Conservation (phyloP, 202 grass and related monocot genomes). For the Zizania palustris region DNA sequence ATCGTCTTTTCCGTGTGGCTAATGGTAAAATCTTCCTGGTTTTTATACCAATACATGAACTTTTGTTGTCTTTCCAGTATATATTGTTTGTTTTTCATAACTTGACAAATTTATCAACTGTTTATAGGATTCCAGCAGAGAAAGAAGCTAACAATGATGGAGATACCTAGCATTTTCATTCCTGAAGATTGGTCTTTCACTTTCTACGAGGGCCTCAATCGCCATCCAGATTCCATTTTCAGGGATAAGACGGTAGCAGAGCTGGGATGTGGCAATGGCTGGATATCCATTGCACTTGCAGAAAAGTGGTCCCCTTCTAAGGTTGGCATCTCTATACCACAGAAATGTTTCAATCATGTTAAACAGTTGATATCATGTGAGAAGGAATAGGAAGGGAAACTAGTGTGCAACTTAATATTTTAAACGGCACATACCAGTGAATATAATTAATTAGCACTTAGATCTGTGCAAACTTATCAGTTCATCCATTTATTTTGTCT, state of each 20-base stretch:
- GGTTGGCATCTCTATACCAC: constrained; percentile 45
- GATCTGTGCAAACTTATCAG: not conserved
- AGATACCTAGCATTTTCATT: constrained; percentile 98
- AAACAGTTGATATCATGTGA: not conserved
- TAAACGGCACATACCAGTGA: not conserved
- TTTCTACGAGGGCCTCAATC: too few relatives aligned
- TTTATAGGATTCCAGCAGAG: constrained; percentile 72
- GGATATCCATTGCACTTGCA: constrained; percentile 98
- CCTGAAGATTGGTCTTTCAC: constrained; percentile 23
- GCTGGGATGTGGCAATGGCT: constrained; percentile 33
- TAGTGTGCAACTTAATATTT: not conserved
- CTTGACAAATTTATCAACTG: constrained; percentile 36
- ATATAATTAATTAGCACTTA: constrained; percentile 15
- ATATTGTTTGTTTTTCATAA: not conserved
- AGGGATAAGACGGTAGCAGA: not conserved
- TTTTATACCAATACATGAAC: constrained; percentile 10
- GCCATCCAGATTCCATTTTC: too few relatives aligned
- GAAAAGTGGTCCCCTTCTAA: constrained; percentile 85
- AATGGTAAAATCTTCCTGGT: constrained; percentile 13
- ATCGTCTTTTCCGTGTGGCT: not conserved
- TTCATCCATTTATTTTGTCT: not conserved
- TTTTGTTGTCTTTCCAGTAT: not conserved
- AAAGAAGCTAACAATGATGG: constrained; percentile 95
- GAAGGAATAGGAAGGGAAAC: not conserved
- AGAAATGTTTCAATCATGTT: not conserved